These are phyloP conservation scores for Epithemia pelagica DNA, from an alignment of 108 stramenopile species.

Conservation along the genomic window DNA sequence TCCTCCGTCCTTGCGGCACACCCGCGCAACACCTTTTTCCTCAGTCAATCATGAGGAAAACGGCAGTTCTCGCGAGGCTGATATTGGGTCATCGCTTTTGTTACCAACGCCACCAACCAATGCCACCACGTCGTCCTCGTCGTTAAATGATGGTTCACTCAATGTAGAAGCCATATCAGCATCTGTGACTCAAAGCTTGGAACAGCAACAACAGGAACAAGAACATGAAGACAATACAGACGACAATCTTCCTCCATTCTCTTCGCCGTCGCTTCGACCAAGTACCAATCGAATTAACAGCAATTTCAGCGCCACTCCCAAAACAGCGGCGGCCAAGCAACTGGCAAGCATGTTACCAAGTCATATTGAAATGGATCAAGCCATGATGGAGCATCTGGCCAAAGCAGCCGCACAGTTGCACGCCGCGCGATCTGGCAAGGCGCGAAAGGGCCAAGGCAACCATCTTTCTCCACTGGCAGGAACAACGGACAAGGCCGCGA, in stretches of 20 bases:
- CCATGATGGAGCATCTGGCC: slow-evolving; percentile 81
- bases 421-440: slow-evolving; percentile 67
- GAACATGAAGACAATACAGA: slow-evolving; percentile 15
- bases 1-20: neutral
- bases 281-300: neutral
- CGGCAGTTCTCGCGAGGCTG: neutral
- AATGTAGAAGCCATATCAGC: neutral
- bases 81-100: neutral
- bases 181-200: neutral
- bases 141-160: neutral
- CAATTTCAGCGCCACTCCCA: slow-evolving; percentile 1
- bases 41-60: neutral
- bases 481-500: neutral
- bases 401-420: slow-evolving; percentile 77
- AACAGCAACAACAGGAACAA: slow-evolving; percentile 7
- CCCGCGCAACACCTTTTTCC: neutral
- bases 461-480: neutral
- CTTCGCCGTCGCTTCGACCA: neutral
- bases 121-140: slow-evolving; percentile 7
- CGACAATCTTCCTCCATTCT: neutral
- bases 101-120: slow-evolving; percentile 2
- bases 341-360: slow-evolving; percentile 30
- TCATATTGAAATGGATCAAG: slow-evolving; percentile 45
- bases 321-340: slow-evolving; percentile 23
- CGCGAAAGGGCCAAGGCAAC: slow-evolving; percentile 31